Evolutionary conservation across 345 rosid genomes (phyloP).

Genomic region (Anastatica hierochuntica): DNA sequence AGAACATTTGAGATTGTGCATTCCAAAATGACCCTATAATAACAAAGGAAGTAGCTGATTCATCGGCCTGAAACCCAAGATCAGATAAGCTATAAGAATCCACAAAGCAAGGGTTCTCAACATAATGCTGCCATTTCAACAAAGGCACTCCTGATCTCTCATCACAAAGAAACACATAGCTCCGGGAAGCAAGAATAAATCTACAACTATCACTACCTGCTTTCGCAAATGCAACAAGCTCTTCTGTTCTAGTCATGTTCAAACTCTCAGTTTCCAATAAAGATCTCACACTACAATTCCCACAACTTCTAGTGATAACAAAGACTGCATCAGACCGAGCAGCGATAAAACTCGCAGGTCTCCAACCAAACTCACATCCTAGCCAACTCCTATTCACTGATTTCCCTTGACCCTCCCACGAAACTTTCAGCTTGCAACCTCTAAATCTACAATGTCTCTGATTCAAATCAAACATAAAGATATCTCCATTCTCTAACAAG

Average conservation of each 20-base stretch:
- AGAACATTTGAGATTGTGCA: conserved; percentile 49
- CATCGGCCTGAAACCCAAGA: conserved; percentile 35
- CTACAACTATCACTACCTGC: conserved; percentile 39
- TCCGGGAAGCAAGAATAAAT: conserved; percentile 46
- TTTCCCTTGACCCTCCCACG: conserved; percentile 27
- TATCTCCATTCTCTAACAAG: conserved; percentile 47
- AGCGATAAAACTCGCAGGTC: conserved; percentile 39
- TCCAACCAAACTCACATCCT: conserved; percentile 61
- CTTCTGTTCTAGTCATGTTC: conserved; percentile 27
- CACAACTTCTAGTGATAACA: conserved; percentile 38
- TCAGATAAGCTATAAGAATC: conserved; percentile 51
- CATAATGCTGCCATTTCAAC: conserved; percentile 56
- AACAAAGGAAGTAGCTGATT: conserved; percentile 40
- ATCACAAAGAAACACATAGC: conserved; percentile 48
- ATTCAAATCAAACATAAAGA: conserved; percentile 52
- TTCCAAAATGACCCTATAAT: conserved; percentile 67
- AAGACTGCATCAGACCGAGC: conserved; percentile 53
- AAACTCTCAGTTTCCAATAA: conserved; percentile 43
- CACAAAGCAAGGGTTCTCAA: conserved; percentile 43
- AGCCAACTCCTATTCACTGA: conserved; percentile 35
- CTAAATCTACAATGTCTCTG: conserved; percentile 18
- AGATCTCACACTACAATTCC: conserved; percentile 26
- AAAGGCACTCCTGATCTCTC: conserved; percentile 44
- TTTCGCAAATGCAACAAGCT: conserved; percentile 38
- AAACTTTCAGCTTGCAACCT: conserved; percentile 38